phyloP scores from a whole-genome alignment of 768 basidiomycete species.

The Clavaria fumosa region DNA sequence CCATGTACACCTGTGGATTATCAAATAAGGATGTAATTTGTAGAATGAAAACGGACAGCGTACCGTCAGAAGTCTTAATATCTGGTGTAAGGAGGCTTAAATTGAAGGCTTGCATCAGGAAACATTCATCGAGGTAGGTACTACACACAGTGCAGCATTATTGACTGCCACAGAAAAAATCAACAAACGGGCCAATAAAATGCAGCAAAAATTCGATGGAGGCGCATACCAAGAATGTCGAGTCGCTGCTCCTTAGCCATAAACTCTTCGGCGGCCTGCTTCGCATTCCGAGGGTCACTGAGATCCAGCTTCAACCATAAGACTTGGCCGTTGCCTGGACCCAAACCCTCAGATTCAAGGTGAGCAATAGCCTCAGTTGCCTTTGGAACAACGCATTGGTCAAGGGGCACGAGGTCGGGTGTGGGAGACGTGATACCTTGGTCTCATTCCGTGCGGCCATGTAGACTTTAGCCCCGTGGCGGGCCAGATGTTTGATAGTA shows the following conservation, averaged over 20 bases:
- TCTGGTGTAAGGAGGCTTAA: conserved; percentile 11
- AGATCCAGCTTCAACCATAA: conserved; percentile 27
- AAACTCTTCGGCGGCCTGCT: conserved; percentile 22
- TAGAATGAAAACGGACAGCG: neutral
- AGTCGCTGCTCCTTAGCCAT: conserved; percentile 11
- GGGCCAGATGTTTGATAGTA: conserved; percentile 30
- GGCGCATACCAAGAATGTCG: conserved; percentile 13
- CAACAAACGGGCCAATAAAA: no score
- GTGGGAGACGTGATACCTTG: no score
- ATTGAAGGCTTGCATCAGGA: neutral
- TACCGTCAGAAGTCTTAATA: conserved; percentile 15
- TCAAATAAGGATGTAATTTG: no score
- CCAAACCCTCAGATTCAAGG: conserved; percentile 17
- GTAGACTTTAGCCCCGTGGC: conserved; percentile 36
- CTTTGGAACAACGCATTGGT: no score
- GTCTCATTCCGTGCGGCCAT: conserved; percentile 30
- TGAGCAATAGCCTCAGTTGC: conserved; percentile 10
- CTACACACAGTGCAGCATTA: conserved; percentile 6
- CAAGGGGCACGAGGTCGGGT: no score
- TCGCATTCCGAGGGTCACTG: conserved; percentile 19
- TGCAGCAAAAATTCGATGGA: neutral
- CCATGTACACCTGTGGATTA: no score
- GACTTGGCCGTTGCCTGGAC: conserved; percentile 15
- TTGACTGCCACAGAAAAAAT: conserved; percentile 4
- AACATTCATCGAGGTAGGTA: neutral